phyloP scores from a whole-genome alignment of 352 stramenopile genomes.

The Phytopythium cucurbitacearum region DNA sequence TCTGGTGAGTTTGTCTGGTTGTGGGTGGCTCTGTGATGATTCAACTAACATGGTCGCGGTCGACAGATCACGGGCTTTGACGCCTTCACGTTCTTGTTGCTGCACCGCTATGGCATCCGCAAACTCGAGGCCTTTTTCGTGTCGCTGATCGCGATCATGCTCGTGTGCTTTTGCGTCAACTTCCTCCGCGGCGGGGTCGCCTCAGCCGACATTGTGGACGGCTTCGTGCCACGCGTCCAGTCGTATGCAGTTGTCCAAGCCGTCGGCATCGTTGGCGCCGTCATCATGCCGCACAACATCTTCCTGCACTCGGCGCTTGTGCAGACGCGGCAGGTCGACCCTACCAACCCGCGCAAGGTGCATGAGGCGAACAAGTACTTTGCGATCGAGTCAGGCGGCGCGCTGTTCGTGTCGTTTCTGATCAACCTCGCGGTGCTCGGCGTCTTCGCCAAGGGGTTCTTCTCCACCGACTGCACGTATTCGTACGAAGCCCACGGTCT shows the following conservation, averaged over 20 bases:
- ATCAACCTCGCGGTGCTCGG: conserved; percentile 93
- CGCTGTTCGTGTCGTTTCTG: conserved; percentile 92
- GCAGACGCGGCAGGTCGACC: conserved; percentile 56
- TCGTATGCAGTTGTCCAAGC: conserved; percentile 77
- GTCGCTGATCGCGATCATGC: conserved; percentile 91
- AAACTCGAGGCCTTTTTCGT: conserved; percentile 94
- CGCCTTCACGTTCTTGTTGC: conserved; percentile 93
- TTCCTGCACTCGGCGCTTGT: conserved; percentile 93
- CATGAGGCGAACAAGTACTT: conserved; percentile 92
- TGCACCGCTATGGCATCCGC: conserved; percentile 91
- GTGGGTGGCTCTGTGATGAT: background rate
- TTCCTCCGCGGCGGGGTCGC: conserved; percentile 82
- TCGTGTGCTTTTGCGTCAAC: conserved; percentile 91
- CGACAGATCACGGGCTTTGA: conserved; percentile 68
- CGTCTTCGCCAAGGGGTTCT: conserved; percentile 94
- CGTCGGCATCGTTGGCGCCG: conserved; percentile 91
- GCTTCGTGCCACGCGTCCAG: conserved; percentile 78
- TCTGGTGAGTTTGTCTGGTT: conserved; percentile 14
- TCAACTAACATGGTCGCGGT: background rate
- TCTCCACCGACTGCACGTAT: conserved; percentile 58
- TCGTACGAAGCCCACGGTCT: conserved; percentile 45
- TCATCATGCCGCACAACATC: conserved; percentile 98
- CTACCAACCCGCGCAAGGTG: conserved; percentile 54
- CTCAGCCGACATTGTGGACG: conserved; percentile 52
- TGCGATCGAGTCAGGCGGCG: conserved; percentile 88